Percentiles rank a stretch among this genome's conserved stretches.
These are phyloP conservation scores for Cryphonectria nitschkei DNA, from an alignment of 2,329 filamentous ascomycete species.

Conservation along the genomic window DNA sequence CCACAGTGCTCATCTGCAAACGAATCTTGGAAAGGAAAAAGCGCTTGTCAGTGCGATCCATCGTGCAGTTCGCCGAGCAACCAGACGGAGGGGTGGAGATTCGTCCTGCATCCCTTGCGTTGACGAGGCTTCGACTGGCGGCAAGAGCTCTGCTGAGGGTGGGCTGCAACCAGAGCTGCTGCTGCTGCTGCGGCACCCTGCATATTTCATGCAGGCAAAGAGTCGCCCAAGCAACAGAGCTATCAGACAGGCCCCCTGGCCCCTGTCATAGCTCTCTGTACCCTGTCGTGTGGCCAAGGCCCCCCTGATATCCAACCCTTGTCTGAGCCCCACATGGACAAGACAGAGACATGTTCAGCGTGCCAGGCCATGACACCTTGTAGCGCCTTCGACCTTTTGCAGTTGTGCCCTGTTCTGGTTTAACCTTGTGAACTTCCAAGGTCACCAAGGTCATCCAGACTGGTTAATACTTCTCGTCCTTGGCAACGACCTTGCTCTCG, in stretches of 20 bases:
- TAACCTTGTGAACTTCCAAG: neutral
- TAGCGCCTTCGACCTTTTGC: neutral
- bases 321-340: neutral
- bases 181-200: neutral
- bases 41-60: neutral
- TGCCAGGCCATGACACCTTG: neutral
- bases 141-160: neutral
- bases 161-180: neutral
- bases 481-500: neutral
- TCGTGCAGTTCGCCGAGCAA: constrained; percentile 5
- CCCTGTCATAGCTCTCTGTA: neutral
- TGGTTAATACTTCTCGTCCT: neutral
- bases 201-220: neutral
- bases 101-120: constrained; percentile 16
- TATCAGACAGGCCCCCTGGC: constrained; percentile 2
- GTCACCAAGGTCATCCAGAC: too few species aligned
- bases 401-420: neutral
- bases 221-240: constrained; percentile 10
- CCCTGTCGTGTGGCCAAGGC: neutral
- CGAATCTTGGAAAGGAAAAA: neutral
- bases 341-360: neutral
- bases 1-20: constrained; percentile 10
- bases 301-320: constrained; percentile 12
- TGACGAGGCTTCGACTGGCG: neutral
- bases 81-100: constrained; percentile 17